phyloP scores from a whole-genome alignment of 2,329 filamentous ascomycete genomes.

The Fusarium humuli region DNA sequence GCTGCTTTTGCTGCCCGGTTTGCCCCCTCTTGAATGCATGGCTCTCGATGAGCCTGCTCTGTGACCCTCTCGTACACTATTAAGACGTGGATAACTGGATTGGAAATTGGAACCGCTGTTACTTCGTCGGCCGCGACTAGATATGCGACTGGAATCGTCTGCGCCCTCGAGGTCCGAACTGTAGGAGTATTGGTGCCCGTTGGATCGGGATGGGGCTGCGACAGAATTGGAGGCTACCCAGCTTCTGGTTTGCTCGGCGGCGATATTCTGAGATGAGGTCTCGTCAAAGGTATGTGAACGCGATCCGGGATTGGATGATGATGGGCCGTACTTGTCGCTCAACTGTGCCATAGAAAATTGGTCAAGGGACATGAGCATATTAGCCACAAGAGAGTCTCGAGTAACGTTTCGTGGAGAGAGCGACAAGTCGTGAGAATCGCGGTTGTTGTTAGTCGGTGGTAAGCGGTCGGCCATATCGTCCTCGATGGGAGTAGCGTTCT shows the following conservation, averaged over 20 bases:
- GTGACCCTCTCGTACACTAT: conserved; percentile 67
- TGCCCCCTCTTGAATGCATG: conserved; percentile 65
- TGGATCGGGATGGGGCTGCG: conserved; percentile 41
- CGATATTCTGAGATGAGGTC: conserved; percentile 42
- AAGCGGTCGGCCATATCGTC: conserved; percentile 47
- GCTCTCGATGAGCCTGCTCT: conserved; percentile 56
- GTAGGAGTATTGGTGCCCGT: conserved; percentile 62
- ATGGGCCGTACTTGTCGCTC: conserved; percentile 43
- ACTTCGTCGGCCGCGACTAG: conserved; percentile 75
- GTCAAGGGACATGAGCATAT: conserved; percentile 94
- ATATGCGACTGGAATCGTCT: conserved; percentile 66
- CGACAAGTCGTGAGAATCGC: conserved; percentile 87
- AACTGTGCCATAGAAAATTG: conserved; percentile 73
- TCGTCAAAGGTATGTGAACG: conserved; percentile 47
- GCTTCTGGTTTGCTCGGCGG: conserved; percentile 51
- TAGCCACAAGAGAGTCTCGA: conserved; percentile 91
- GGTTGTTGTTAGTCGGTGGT: conserved; percentile 49
- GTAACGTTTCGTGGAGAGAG: conserved; percentile 80
- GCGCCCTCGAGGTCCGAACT: conserved; percentile 70
- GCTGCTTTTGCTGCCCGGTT: conserved; percentile 78
- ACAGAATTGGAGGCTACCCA: conserved; percentile 46
- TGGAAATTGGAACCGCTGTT: conserved; percentile 83
- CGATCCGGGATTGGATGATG: conserved; percentile 33
- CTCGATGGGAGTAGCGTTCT: conserved; percentile 48
- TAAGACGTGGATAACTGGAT: conserved; percentile 68